Base-by-base conservation (phyloP, 768 basidiomycete species). In the Podaxis mareebaensis region DNA sequence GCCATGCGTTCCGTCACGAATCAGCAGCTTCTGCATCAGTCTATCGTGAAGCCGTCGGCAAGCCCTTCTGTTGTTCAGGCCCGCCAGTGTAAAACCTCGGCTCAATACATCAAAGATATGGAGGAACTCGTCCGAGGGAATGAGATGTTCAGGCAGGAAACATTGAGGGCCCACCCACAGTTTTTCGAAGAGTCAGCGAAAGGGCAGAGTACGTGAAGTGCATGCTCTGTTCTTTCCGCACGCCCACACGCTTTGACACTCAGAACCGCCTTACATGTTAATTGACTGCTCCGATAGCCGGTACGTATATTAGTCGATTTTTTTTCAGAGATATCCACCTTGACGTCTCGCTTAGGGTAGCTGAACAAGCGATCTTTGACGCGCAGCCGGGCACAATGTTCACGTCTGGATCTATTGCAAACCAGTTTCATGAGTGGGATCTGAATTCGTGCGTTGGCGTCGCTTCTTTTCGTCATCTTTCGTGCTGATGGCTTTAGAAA, bases 341-440 rank as follows among this genome's bases (percentile, higher is more conserved):
- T 52, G 17, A 54, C 20, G 15, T 5, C 6, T 40, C 12, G 0
- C 36, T 28, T 59, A 69, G 75, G 55, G 75, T 75, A 10, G 72
- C 68, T 55, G 75, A 76, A 60, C 70, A 72, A 63, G 70, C 67
- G 0, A 74, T 76, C 49, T 75, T 76, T 58, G 67, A 67, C 1
- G 69, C 74, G 0, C 64, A 67, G 38, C 75, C 74, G 3, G 75
- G 73, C 1, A 74, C 73, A 0, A 70, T 74, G 61, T 76, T 76
- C 56, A 76, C 73, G 4, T 71, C 75, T 6, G 72, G 73, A 33
- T 74, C 74, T 52, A 74, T 76, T 56, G 74, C 75, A 15, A 76
- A 74, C 64, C 67, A 70, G 22, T 74, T 73, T 61, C 71, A 74
- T 36, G 72, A 74, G 53, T 62, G 59, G 17, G 75, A 76, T 61